Evolutionary conservation across 371 early-diverging fungal genomes (phyloP).

Genomic region (Mortierella sp.): DNA sequence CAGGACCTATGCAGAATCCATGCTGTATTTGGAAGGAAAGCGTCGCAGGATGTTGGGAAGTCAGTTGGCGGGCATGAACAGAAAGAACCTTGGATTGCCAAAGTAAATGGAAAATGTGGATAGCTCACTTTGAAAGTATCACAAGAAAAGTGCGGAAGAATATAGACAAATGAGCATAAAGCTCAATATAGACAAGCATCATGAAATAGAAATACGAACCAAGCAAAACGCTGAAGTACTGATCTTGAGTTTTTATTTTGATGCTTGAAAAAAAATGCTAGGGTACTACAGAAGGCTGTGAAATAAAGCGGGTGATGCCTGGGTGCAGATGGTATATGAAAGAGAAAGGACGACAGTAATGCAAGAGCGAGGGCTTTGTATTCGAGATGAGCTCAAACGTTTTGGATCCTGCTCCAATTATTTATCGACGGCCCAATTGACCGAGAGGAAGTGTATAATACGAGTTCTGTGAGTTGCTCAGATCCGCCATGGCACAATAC

Average conservation of each 20-base stretch:
- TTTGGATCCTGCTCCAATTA: too few species aligned
- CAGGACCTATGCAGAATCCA: constrained; percentile 77
- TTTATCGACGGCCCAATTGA: constrained; percentile 46
- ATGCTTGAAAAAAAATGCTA: too few species aligned
- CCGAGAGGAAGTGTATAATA: constrained; percentile 49
- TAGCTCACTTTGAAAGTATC: neutral
- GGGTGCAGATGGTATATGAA: too few species aligned
- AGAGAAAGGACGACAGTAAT: too few species aligned
- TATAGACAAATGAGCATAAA: too few species aligned
- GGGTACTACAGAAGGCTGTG: too few species aligned
- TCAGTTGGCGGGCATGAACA: constrained; percentile 31
- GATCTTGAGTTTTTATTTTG: too few species aligned
- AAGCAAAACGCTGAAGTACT: too few species aligned
- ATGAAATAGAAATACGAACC: neutral
- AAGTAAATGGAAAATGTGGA: constrained; percentile 1
- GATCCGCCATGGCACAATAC: constrained; percentile 59
- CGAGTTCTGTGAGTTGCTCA: constrained; percentile 44
- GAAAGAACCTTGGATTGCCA: constrained; percentile 21
- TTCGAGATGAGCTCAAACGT: too few species aligned
- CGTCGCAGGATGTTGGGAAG: constrained; percentile 57
- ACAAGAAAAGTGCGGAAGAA: too few species aligned
- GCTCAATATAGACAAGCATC: too few species aligned
- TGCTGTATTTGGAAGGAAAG: constrained; percentile 80
- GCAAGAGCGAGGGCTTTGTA: neutral
- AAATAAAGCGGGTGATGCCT: too few species aligned